phyloP scores from a whole-genome alignment of 805 yeast species.

The Candida insectalens region DNA sequence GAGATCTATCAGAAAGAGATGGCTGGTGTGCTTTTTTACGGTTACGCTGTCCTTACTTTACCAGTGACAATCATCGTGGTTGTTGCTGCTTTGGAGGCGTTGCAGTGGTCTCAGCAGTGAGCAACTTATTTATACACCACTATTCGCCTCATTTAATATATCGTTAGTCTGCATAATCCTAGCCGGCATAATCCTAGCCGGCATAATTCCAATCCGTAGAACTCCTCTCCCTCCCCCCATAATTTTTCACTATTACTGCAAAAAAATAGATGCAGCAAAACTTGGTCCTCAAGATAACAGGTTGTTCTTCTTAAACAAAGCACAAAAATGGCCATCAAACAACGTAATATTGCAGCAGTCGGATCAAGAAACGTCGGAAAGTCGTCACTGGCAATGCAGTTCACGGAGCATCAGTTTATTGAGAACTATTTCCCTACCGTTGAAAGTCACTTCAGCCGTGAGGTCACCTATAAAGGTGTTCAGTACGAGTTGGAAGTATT shows the following conservation, averaged over 20 bases:
- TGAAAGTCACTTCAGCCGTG: conserved; percentile 73
- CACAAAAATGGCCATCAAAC: conserved; percentile 19
- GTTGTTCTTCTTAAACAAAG: not conserved
- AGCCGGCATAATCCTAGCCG: no score
- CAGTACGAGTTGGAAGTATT: conserved; percentile 76
- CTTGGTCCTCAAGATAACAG: not conserved
- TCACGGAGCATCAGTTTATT: conserved; percentile 80
- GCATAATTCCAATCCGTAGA: no score
- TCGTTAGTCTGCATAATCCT: no score
- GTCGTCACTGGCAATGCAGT: conserved; percentile 76
- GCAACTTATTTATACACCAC: no score
- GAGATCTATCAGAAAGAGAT: conserved; percentile 70
- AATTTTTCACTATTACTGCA: no score
- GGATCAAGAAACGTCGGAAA: conserved; percentile 87
- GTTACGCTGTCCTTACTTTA: conserved; percentile 63
- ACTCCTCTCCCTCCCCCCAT: no score
- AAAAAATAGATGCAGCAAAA: not conserved
- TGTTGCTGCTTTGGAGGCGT: conserved; percentile 51
- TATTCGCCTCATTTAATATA: not conserved
- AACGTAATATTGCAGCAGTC: conserved; percentile 75
- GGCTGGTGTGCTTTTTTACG: conserved; percentile 79
- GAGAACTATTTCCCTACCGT: conserved; percentile 89
- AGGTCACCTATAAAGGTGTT: conserved; percentile 56
- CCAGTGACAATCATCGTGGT: conserved; percentile 71
- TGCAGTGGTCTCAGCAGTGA: conserved; percentile 24